Evolutionary conservation across 129 eudicot species (phyloP), one percentile per base, ranked within the genome.

Genomic region (Logfia minima): DNA sequence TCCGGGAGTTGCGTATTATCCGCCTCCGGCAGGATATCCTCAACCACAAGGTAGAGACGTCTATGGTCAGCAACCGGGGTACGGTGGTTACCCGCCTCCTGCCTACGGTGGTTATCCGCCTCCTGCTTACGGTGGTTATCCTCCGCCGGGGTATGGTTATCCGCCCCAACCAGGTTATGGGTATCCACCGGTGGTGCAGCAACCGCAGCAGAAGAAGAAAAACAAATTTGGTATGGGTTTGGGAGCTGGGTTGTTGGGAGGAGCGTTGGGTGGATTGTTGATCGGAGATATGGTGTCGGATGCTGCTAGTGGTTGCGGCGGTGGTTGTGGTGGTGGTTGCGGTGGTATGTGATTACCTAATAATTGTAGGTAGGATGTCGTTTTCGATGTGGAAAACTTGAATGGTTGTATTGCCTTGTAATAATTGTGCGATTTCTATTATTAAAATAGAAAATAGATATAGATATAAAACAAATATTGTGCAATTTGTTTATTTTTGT

Each of bases 171-270:
- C 34, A 1, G 90, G 85, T 9, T 83, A 83, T 73, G 85, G 88
- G 34, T 84, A 82, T 71, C 85, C 81, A 43, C 79, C 83, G 13
- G 86, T 70, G 35, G 86, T 74, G 14, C 88, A 82, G 37, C 82
- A 65, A 64, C 84, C 65, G 75, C 87, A 79, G 5, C 84, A 84
- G 81, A 74, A 81, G 34, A 88, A 86, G 89, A 90, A 88, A 37
- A 81, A 37, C 53, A 85, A 86, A 13, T 79, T 86, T 16, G 93
- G 91, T 23, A 58, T 90, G 87, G 96, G 96, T 0, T 72, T 90
- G 68, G 96, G 96, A 35, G 96, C 96, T 8, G 93, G 93, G 29
- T 45, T 90, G 77, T 17, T 90, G 23, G 93, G 96, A 8, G 96
- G 96, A 37, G 93, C 96, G 1, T 76, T 90, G 53, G 96, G 91